A percentile compares a stretch with the other conserved stretches of the same genome.
phyloP scores from a whole-genome alignment of 2,329 filamentous ascomycete species.

The Colletotrichum lupini region DNA sequence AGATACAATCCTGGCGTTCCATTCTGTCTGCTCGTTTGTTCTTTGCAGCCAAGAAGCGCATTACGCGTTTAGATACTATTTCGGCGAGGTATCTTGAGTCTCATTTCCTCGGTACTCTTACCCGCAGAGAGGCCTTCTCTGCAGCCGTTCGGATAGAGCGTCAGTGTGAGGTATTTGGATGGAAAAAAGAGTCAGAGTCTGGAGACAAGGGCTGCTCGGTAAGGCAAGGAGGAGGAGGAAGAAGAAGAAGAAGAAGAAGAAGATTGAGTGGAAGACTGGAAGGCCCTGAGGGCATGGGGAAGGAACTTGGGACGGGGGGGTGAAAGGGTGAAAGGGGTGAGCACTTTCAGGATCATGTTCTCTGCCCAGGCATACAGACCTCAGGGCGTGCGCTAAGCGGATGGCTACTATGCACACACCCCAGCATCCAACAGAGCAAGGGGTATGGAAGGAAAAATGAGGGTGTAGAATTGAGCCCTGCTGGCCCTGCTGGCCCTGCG shows the following conservation, averaged over 20 bases:
- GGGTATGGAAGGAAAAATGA: neutral
- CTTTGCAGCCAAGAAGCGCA: too few species aligned
- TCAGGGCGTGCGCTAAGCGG: neutral
- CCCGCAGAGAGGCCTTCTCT: too few species aligned
- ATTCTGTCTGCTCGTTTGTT: too few species aligned
- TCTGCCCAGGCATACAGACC: neutral
- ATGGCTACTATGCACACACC: neutral
- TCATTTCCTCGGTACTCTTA: neutral
- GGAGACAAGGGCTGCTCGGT: slow-evolving; percentile 1
- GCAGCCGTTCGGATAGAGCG: too few species aligned
- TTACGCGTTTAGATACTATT: too few species aligned
- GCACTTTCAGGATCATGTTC: neutral
- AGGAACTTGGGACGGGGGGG: neutral
- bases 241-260: neutral
- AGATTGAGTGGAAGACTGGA: slow-evolving; percentile 22
- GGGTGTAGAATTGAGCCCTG: slow-evolving; percentile 30
- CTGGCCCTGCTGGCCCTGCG: slow-evolving; percentile 16
- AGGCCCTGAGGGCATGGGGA: neutral
- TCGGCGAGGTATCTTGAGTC: neutral
- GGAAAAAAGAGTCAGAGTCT: neutral
- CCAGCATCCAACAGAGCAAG: neutral
- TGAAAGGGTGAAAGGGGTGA: neutral
- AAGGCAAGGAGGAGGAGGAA: slow-evolving; percentile 5
- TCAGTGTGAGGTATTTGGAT: neutral
- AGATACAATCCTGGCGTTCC: too few species aligned